Conservation (phyloP, 2,329 filamentous ascomycete species). For the Mycosphaerelloides madeirae region DNA sequence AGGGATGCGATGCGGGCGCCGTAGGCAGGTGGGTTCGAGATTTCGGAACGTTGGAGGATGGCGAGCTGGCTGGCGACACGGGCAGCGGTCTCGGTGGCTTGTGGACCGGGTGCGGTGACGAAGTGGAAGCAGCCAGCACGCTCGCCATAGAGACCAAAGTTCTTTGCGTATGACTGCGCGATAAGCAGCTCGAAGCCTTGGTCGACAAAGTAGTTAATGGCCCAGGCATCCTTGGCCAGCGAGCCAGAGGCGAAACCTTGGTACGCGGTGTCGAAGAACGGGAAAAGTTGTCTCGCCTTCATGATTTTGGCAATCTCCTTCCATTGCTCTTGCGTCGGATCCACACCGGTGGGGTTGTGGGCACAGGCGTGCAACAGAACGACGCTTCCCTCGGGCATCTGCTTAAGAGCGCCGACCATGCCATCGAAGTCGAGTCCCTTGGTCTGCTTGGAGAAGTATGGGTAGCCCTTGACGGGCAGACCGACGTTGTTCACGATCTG, state of each 20-base stretch:
- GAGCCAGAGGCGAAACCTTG: conserved; percentile 96
- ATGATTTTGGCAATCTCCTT: conserved; percentile 77
- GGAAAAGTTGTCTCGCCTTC: conserved; percentile 76
- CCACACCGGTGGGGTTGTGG: conserved; percentile 96
- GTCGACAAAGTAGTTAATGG: conserved; percentile 90
- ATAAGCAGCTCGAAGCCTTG: conserved; percentile 70
- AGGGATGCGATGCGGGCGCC: conserved; percentile 82
- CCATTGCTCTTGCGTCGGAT: conserved; percentile 93
- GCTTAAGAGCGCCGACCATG: conserved; percentile 67
- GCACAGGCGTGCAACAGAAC: conserved; percentile 92
- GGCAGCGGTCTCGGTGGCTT: conserved; percentile 55
- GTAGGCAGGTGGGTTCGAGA: conserved; percentile 93
- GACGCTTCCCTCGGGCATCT: conserved; percentile 73
- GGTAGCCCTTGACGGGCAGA: conserved; percentile 74
- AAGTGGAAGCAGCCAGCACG: conserved; percentile 95
- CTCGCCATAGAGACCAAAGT: conserved; percentile 84
- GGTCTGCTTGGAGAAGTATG: conserved; percentile 86
- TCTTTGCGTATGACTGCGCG: conserved; percentile 53
- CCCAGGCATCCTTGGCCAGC: conserved; percentile 76
- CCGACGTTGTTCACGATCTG: conserved; percentile 94
- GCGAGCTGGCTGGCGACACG: conserved; percentile 83
- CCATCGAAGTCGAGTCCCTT: conserved; percentile 89
- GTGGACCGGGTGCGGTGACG: conserved; percentile 67
- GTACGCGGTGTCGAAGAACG: conserved; percentile 97
- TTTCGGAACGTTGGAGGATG: conserved; percentile 93